Evolutionary conservation across 2,329 filamentous ascomycete genomes (phyloP).

Genomic region (Aspergillus udagawae): DNA sequence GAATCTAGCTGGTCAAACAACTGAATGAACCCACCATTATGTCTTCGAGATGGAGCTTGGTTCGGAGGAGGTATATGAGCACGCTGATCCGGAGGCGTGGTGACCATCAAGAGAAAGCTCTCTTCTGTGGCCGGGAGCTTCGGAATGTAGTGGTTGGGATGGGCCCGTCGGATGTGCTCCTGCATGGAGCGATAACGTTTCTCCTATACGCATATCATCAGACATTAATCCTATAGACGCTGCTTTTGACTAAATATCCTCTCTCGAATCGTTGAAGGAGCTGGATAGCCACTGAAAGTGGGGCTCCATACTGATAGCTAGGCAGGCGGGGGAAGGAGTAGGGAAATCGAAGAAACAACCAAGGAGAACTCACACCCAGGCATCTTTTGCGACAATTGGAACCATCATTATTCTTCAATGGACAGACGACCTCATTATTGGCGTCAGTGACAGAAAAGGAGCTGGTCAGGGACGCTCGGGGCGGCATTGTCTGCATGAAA

Average conservation of each 20-base stretch:
- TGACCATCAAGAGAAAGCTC: slow-evolving; percentile 96
- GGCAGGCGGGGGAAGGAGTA: slow-evolving; percentile 2
- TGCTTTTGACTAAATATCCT: not conserved
- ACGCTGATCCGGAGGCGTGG: slow-evolving; percentile 73
- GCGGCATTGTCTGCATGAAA: slow-evolving; percentile 69
- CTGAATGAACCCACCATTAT: slow-evolving; percentile 33
- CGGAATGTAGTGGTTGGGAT: slow-evolving; percentile 94
- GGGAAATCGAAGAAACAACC: slow-evolving; percentile 5
- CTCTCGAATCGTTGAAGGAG: not conserved
- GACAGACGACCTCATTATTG: slow-evolving; percentile 95
- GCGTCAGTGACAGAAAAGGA: slow-evolving; percentile 89
- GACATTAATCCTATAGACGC: slow-evolving; percentile 6
- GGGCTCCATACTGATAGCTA: slow-evolving; percentile 7
- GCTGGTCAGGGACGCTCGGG: slow-evolving; percentile 78
- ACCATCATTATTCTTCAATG: slow-evolving; percentile 90
- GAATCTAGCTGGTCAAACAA: slow-evolving; percentile 3
- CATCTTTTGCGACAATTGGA: slow-evolving; percentile 97
- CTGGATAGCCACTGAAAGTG: not conserved
- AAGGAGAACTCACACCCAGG: slow-evolving; percentile 75
- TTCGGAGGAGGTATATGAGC: slow-evolving; percentile 50
- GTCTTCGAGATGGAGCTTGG: slow-evolving; percentile 31
- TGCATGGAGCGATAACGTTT: slow-evolving; percentile 98
- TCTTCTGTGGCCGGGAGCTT: slow-evolving; percentile 98
- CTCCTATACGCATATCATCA: slow-evolving; percentile 55
- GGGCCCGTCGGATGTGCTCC: slow-evolving; percentile 95